Evolutionary conservation across 2,329 filamentous ascomycete species (phyloP), one percentile per base, ranked within the genome.

Genomic region (Claviceps monticola): DNA sequence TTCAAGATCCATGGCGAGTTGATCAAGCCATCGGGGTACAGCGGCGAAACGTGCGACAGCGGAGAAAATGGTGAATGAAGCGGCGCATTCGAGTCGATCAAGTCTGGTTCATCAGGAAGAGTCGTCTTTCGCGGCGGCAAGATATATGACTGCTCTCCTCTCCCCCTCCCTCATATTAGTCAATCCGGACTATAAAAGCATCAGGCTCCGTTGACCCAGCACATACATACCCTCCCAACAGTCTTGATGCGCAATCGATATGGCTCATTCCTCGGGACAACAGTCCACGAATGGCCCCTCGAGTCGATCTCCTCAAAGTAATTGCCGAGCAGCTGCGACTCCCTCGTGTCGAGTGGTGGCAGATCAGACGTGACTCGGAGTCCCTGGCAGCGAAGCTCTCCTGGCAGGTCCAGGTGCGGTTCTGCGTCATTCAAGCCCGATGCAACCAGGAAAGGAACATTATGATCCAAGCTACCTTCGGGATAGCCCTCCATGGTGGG

Each of bases 1-100:
- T 97, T 98, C 54, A 80, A 79, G 51, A 95, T 74, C 91, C 91
- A 98, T 55, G 79, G 69, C 19, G 83, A 76, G 54, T 89, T 82
- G 64, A 96, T 81, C 53, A 96, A 72, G 4, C 91, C 93, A 68
- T 97, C 93, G 7, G 91, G 90, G 63, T 93, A 97, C 2, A 94
- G 76, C 2, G 81, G 74, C 7, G 91, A 95, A 7, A 77, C 78
- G 3, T 90, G 89, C 41, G 86, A 93, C 34, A 97, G 74, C 1
- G 91, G 93, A 2, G 93, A 97, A 58, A 95, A 82, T 1, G 90
- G 88, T 13, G 93, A 97, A 66, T 97, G 91, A 4, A 95, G 71
- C n/a, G 82, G 71, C 54, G 75, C 70, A 17, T 73, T 68, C 23
- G 72, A 65, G 39, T 69, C 66, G 50, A 74, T 68, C 3, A 68